Evolutionary conservation across 2,329 filamentous ascomycete species (phyloP).

Genomic region (Diaporthe eres): DNA sequence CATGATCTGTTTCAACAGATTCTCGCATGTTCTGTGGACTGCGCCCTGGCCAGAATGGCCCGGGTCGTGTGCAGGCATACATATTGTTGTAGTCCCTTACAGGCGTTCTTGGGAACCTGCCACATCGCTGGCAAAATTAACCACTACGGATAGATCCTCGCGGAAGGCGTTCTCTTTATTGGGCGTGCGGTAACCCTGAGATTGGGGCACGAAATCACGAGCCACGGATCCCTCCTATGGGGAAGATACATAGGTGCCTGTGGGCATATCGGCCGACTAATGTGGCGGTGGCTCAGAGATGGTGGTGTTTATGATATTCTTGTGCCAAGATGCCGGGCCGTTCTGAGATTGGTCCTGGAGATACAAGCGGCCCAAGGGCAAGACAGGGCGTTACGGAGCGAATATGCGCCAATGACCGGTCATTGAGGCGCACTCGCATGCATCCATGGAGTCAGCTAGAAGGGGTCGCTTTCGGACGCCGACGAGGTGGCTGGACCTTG

Average conservation of each 20-base stretch:
- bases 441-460: background rate
- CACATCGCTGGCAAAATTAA: conserved; percentile 13
- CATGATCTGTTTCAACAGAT: background rate
- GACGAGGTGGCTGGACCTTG: background rate
- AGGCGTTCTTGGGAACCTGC: conserved; percentile 26
- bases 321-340: conserved; percentile 5
- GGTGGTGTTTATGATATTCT: background rate
- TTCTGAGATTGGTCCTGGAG: conserved; percentile 30
- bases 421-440: conserved; percentile 23
- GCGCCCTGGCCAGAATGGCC: background rate
- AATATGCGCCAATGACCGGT: conserved; percentile 24
- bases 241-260: conserved; percentile 7
- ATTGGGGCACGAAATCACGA: conserved; percentile 24
- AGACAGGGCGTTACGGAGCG: conserved; percentile 22
- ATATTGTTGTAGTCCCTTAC: conserved; percentile 14
- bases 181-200: background rate
- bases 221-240: conserved; percentile 7
- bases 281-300: background rate
- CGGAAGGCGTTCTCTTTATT: conserved; percentile 35
- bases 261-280: conserved; percentile 16
- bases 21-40: background rate
- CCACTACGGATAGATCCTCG: conserved; percentile 39
- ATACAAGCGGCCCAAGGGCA: conserved; percentile 13
- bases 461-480: background rate
- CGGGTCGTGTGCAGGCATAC: conserved; percentile 4